These are phyloP conservation scores for Aspergillus sp. DNA, from an alignment of 2,329 filamentous ascomycete genomes.

Conservation along the genomic window DNA sequence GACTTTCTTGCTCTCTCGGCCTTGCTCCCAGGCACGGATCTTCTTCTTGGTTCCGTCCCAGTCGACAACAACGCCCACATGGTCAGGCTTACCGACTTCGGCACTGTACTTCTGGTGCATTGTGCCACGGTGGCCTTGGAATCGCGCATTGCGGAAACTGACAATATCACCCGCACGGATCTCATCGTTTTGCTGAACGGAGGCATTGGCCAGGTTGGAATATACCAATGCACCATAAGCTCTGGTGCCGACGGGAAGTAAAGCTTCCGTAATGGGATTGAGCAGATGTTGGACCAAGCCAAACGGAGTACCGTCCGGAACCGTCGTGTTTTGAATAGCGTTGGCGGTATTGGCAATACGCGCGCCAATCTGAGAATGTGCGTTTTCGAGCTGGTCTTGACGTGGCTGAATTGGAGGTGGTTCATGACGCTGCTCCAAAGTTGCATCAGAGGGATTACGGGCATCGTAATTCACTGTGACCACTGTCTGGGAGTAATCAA, in stretches of 20 bases:
- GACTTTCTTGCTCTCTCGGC: slow-evolving; percentile 86
- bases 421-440: slow-evolving; percentile 82
- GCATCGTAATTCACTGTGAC: slow-evolving; percentile 76
- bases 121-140: slow-evolving; percentile 90
- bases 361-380: slow-evolving; percentile 76
- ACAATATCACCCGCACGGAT: slow-evolving; percentile 92
- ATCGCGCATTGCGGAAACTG: slow-evolving; percentile 84
- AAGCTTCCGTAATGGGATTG: slow-evolving; percentile 64
- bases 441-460: slow-evolving; percentile 65
- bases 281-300: slow-evolving; percentile 76
- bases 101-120: slow-evolving; percentile 91
- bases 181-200: slow-evolving; percentile 83
- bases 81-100: slow-evolving; percentile 83
- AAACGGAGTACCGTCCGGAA: slow-evolving; percentile 79
- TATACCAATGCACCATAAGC: slow-evolving; percentile 91
- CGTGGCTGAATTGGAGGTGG: slow-evolving; percentile 73
- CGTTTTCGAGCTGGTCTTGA: slow-evolving; percentile 88
- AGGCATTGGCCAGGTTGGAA: slow-evolving; percentile 89
- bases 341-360: slow-evolving; percentile 67
- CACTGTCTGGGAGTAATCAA: slow-evolving; percentile 93
- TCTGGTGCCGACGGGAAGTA: slow-evolving; percentile 80
- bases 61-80: slow-evolving; percentile 86
- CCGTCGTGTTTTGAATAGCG: slow-evolving; percentile 69
- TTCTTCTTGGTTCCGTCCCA: slow-evolving; percentile 99
- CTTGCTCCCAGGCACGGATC: slow-evolving; percentile 91